These are phyloP conservation scores for Hortiboletus flavorubellus DNA, from an alignment of 768 basidiomycete species.

Conservation along the genomic window DNA sequence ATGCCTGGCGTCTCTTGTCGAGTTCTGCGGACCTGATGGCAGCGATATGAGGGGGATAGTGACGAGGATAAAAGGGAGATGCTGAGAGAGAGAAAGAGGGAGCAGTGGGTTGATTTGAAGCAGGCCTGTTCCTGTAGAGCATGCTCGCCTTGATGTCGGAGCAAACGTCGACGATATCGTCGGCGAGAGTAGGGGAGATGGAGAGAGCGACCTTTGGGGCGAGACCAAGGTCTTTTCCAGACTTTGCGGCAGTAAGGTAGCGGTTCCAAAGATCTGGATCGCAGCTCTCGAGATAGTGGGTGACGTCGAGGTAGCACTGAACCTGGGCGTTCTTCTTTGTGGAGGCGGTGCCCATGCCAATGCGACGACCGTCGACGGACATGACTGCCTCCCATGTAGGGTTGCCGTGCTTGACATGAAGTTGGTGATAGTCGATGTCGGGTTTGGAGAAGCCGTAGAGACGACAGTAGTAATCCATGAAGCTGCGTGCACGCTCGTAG, in stretches of 20 bases:
- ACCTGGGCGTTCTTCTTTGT: slow-evolving; percentile 71
- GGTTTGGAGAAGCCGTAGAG: slow-evolving; percentile 72
- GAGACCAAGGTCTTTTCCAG: slow-evolving; percentile 66
- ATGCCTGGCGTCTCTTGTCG: slow-evolving; percentile 48
- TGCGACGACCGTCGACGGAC: slow-evolving; percentile 70
- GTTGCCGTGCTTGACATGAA: slow-evolving; percentile 19
- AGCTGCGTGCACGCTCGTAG: slow-evolving; percentile 74
- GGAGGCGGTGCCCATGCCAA: slow-evolving; percentile 70
- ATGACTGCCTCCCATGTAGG: slow-evolving; percentile 69
- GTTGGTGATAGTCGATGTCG: slow-evolving; percentile 54
- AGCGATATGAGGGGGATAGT: slow-evolving; percentile 31
- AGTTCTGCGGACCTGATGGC: slow-evolving; percentile 59
- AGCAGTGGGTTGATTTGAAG: slow-evolving; percentile 16
- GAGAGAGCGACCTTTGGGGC: slow-evolving; percentile 67
- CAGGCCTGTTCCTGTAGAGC: slow-evolving; percentile 66
- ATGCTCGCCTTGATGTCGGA: slow-evolving; percentile 58
- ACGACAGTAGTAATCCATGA: slow-evolving; percentile 95
- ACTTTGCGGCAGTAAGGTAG: slow-evolving; percentile 58
- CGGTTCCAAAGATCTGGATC: slow-evolving; percentile 77
- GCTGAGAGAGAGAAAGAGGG: not conserved
- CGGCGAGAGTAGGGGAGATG: slow-evolving; percentile 60
- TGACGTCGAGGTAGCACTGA: slow-evolving; percentile 83
- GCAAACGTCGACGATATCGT: slow-evolving; percentile 68
- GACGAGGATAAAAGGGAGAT: slow-evolving; percentile 22
- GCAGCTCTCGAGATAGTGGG: slow-evolving; percentile 80